These are phyloP conservation scores for Narthecium ossifragum DNA, from an alignment of 106 monocot genomes.

Conservation along the genomic window DNA sequence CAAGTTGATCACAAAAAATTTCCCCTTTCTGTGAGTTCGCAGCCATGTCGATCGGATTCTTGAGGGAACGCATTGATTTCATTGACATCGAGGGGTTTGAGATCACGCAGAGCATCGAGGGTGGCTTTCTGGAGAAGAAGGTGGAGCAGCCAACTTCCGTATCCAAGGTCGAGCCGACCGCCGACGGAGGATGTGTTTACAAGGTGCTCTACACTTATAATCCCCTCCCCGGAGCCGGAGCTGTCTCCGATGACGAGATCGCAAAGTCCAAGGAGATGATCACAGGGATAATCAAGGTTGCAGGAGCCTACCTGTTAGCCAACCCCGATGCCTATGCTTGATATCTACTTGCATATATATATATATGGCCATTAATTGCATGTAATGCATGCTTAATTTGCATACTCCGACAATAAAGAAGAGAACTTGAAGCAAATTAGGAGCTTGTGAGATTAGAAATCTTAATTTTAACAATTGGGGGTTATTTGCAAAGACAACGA, in stretches of 20 bases:
- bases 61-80: neutral
- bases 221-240: slow-evolving; percentile 1
- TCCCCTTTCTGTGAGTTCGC: too few relatives aligned
- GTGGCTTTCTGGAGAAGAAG: neutral
- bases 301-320: slow-evolving; percentile 30
- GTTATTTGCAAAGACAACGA: too few relatives aligned
- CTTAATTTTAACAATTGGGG: too few relatives aligned
- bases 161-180: neutral
- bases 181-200: neutral
- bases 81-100: neutral
- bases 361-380: neutral
- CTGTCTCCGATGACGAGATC: neutral
- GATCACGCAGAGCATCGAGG: neutral
- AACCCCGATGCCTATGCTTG: slow-evolving; percentile 34
- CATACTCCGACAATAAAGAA: too few relatives aligned
- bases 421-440: too few relatives aligned
- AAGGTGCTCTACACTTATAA: neutral
- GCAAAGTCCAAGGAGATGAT: slow-evolving; percentile 15
- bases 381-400: too few relatives aligned
- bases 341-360: neutral
- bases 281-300: slow-evolving; percentile 15
- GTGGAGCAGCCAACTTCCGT: neutral
- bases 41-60: neutral
- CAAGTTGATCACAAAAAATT: too few relatives aligned
- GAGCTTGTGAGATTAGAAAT: too few relatives aligned